Conservation (phyloP, 164 flowering plant species). For the Brasenia schreberi region DNA sequence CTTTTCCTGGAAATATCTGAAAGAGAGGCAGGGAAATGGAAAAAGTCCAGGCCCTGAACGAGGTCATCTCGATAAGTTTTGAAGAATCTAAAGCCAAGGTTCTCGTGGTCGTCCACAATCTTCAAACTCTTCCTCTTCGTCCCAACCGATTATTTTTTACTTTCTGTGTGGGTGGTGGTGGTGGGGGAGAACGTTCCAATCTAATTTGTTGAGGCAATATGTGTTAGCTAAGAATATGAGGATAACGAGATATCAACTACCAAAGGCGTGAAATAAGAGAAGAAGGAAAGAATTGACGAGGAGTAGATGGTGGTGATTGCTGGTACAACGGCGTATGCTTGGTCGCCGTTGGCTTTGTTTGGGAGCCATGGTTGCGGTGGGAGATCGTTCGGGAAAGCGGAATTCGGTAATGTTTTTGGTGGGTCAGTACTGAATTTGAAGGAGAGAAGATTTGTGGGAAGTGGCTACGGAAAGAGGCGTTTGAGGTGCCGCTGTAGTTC, state of each 20-base stretch:
- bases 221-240: not conserved
- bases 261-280: not conserved
- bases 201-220: not conserved
- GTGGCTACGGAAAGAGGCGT: not conserved
- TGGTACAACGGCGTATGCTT: not conserved
- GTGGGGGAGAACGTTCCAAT: not conserved
- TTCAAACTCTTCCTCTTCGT: too few species aligned
- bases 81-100: not conserved
- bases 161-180: not conserved
- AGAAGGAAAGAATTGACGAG: not conserved
- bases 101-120: not conserved
- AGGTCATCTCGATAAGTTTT: not conserved
- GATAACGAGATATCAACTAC: not conserved
- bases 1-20: too few species aligned
- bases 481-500: conserved; percentile 1
- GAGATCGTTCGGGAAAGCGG: not conserved
- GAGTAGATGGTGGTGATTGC: not conserved
- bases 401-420: not conserved
- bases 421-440: not conserved
- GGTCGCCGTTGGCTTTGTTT: not conserved
- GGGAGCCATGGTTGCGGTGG: not conserved
- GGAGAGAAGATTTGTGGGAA: not conserved
- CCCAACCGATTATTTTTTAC: not conserved
- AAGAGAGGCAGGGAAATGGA: too few species aligned
- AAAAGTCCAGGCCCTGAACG: too few species aligned